Evolutionary conservation across 768 basidiomycete genomes (phyloP).

Genomic region (Termitomyces sp.): DNA sequence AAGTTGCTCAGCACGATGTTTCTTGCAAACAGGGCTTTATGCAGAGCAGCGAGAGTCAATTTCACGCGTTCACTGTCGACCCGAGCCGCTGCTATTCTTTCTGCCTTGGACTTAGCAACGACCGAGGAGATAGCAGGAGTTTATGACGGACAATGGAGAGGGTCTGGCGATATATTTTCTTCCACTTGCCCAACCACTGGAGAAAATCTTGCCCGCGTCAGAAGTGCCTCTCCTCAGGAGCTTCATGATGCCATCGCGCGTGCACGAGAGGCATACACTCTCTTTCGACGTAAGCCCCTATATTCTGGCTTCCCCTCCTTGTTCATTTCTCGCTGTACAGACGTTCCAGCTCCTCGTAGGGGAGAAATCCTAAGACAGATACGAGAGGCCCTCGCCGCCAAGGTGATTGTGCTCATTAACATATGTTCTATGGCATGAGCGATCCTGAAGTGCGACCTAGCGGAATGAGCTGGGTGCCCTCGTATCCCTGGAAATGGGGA

Average conservation of each 20-base stretch:
- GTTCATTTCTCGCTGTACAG: conserved; percentile 17
- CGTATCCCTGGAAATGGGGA: conserved; percentile 86
- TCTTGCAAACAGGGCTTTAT: conserved; percentile 21
- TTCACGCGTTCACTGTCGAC: conserved; percentile 53
- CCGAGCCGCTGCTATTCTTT: conserved; percentile 65
- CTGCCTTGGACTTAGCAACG: conserved; percentile 55
- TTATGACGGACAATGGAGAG: conserved; percentile 80
- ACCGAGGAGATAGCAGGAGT: conserved; percentile 64
- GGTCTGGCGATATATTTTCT: conserved; percentile 63
- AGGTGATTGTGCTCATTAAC: conserved; percentile 39
- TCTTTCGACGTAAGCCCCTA: conserved; percentile 49
- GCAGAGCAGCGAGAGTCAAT: conserved; percentile 7
- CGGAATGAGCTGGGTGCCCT: conserved; percentile 76
- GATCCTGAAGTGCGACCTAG: conserved; percentile 29
- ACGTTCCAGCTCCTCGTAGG: conserved; percentile 79
- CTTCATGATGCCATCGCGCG: conserved; percentile 62
- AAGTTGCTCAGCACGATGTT: conserved; percentile 16
- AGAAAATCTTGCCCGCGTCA: conserved; percentile 73
- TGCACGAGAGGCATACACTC: conserved; percentile 66
- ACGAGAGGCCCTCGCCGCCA: conserved; percentile 70
- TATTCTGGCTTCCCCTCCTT: neutral
- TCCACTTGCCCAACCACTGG: conserved; percentile 86
- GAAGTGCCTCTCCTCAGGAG: conserved; percentile 69
- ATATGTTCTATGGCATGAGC: too few species aligned
- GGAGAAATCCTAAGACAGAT: conserved; percentile 90